phyloP scores from a whole-genome alignment of 2,329 filamentous ascomycete species.

The Moelleriella libera region DNA sequence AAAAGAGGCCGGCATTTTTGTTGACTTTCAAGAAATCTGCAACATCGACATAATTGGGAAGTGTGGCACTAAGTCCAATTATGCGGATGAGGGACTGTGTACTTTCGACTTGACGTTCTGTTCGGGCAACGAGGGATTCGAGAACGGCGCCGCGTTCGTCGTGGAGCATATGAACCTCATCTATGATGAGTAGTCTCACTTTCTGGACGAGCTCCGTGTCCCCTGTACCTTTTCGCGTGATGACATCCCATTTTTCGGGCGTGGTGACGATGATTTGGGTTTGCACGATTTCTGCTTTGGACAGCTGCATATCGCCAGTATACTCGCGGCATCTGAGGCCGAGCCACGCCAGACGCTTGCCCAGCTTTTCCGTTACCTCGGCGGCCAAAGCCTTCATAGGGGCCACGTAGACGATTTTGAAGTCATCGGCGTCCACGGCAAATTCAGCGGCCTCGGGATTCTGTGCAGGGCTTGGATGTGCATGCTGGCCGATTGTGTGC shows the following conservation, averaged over 20 bases:
- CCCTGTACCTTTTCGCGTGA: constrained; percentile 91
- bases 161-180: constrained; percentile 98
- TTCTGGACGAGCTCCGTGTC: constrained; percentile 97
- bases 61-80: constrained; percentile 83
- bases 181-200: constrained; percentile 88
- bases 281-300: constrained; percentile 86
- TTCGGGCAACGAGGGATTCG: constrained; percentile 88
- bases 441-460: constrained; percentile 63
- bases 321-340: constrained; percentile 85
- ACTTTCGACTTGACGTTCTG: constrained; percentile 91
- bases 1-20: constrained; percentile 81
- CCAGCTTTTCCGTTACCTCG: constrained; percentile 88
- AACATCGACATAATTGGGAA: constrained; percentile 94
- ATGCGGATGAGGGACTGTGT: constrained; percentile 96
- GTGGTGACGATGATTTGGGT: constrained; percentile 98
- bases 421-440: constrained; percentile 68
- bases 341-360: constrained; percentile 84
- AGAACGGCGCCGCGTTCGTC: constrained; percentile 93
- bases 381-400: constrained; percentile 98
- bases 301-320: constrained; percentile 97
- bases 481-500: constrained; percentile 78
- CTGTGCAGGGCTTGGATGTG: constrained; percentile 65
- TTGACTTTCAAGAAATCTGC: constrained; percentile 96
- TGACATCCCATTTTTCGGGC: constrained; percentile 98
- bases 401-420: constrained; percentile 97